Percentiles rank a stretch among this genome's conserved stretches.
phyloP scores from a whole-genome alignment of 148 eudicot genomes.

The Suaeda aralocaspica region DNA sequence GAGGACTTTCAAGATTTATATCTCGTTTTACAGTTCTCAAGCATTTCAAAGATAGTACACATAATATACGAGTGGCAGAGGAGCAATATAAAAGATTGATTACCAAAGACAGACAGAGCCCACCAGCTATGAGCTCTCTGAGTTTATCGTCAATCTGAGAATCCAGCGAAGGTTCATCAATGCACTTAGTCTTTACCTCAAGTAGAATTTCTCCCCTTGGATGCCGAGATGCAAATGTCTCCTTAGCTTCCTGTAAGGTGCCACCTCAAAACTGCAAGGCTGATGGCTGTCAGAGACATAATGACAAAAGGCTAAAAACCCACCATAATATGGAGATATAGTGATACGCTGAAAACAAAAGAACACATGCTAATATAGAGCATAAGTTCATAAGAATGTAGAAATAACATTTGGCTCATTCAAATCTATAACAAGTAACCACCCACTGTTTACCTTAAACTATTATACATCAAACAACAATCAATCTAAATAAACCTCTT shows the following conservation, averaged over 20 bases:
- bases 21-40: not conserved
- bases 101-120: slow-evolving; percentile 87
- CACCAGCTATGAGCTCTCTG: slow-evolving; percentile 57
- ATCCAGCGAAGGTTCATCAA: slow-evolving; percentile 54
- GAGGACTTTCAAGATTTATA: not conserved
- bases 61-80: not conserved
- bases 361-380: too few species aligned
- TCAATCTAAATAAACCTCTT: too few species aligned
- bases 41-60: slow-evolving; percentile 4
- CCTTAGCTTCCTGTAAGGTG: slow-evolving; percentile 67
- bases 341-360: not conserved
- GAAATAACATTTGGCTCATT: too few species aligned
- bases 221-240: slow-evolving; percentile 50
- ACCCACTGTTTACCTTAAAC: too few species aligned
- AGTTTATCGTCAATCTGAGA: slow-evolving; percentile 72
- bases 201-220: slow-evolving; percentile 94
- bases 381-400: too few species aligned
- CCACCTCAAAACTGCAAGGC: slow-evolving; percentile 88
- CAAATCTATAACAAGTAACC: too few species aligned
- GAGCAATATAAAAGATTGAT: not conserved
- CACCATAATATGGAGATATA: too few species aligned
- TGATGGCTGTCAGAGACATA: not conserved
- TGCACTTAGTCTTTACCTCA: slow-evolving; percentile 51
- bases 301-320: not conserved
- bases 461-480: too few species aligned